phyloP scores from a whole-genome alignment of 495 filamentous ascomycete genomes.

The Podospora fimiseda region DNA sequence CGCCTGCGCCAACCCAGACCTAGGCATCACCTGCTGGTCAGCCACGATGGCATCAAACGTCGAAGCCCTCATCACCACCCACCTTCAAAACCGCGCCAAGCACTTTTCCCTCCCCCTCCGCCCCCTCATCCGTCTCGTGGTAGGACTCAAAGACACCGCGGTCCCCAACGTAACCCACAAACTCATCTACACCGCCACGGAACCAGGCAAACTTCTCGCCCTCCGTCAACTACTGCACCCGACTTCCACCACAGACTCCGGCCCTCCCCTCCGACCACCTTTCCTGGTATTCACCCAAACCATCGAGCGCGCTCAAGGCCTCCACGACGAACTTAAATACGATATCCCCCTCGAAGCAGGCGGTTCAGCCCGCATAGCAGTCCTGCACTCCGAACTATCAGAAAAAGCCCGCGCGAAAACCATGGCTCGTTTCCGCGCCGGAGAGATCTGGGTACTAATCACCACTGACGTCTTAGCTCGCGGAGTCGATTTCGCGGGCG shows the following conservation, averaged over 20 bases:
- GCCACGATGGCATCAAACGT: constrained; percentile 94
- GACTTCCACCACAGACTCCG: constrained; percentile 48
- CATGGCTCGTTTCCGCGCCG: constrained; percentile 83
- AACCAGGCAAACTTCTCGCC: constrained; percentile 87
- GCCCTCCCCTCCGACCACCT: constrained; percentile 67
- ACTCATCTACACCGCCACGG: constrained; percentile 84
- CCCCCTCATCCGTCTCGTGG: constrained; percentile 73
- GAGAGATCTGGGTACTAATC: constrained; percentile 92
- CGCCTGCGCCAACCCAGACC: constrained; percentile 56
- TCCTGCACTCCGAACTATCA: constrained; percentile 80
- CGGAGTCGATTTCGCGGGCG: constrained; percentile 85
- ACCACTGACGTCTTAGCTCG: constrained; percentile 89
- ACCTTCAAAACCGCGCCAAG: constrained; percentile 51
- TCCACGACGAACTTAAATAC: constrained; percentile 86
- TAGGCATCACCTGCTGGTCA: constrained; percentile 81
- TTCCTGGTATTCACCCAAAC: constrained; percentile 95
- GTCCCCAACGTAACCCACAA: constrained; percentile 85
- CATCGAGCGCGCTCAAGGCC: constrained; percentile 77
- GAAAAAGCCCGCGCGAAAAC: constrained; percentile 67
- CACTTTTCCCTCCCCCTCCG: constrained; percentile 30
- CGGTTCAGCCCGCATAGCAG: constrained; percentile 77
- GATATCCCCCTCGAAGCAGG: constrained; percentile 87
- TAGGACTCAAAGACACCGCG: constrained; percentile 91
- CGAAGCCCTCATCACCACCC: constrained; percentile 59
- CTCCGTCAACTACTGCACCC: constrained; percentile 89